A percentile compares a stretch with the other conserved stretches of the same genome.
These are phyloP conservation scores for Rhododendron griersonianum DNA, from an alignment of 148 eudicot genomes.

Conservation along the genomic window DNA sequence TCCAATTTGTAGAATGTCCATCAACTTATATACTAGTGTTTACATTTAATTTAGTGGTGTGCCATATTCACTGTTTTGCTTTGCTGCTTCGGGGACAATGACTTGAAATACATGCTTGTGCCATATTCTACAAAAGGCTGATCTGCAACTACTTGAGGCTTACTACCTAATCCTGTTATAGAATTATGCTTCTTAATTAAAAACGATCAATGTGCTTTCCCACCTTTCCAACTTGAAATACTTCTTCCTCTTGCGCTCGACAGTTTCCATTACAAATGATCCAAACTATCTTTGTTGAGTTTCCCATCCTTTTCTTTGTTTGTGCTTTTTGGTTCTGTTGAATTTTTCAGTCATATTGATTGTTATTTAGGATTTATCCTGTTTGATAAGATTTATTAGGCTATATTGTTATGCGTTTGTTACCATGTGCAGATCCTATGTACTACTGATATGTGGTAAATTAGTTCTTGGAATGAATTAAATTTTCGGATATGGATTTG, in stretches of 20 bases:
- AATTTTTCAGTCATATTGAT: background rate
- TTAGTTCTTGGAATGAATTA: background rate
- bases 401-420: background rate
- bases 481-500: background rate
- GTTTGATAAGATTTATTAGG: background rate
- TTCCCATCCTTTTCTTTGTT: background rate
- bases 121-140: background rate
- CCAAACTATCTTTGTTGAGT: background rate
- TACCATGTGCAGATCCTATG: background rate
- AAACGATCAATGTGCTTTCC: background rate
- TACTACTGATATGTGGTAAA: background rate
- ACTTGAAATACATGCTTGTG: background rate
- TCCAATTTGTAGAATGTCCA: background rate
- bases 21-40: background rate
- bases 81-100: conserved; percentile 6
- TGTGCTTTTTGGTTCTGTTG: background rate
- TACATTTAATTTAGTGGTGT: background rate
- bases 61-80: background rate
- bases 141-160: background rate
- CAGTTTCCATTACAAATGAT: background rate
- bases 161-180: background rate
- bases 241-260: background rate
- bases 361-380: background rate
- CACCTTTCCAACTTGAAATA: conserved; percentile 2
- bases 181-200: background rate